phyloP scores from a whole-genome alignment of 2,329 filamentous ascomycete species.

The Ustilaginoidea virens region DNA sequence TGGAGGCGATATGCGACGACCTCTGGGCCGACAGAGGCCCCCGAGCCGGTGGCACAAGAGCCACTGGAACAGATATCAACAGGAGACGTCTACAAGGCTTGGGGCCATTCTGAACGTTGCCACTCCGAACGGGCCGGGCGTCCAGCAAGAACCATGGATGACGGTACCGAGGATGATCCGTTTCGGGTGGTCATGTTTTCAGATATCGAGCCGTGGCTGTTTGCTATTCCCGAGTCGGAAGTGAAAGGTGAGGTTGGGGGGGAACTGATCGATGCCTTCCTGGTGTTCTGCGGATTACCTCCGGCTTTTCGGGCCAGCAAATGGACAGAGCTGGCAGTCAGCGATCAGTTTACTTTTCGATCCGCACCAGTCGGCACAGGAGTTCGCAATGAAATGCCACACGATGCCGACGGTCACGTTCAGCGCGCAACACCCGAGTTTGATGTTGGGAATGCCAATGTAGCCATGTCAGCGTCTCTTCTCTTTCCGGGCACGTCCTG shows the following conservation, averaged over 20 bases:
- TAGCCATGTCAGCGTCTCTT: slow-evolving; percentile 29
- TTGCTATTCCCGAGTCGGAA: slow-evolving; percentile 27
- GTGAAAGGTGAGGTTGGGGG: slow-evolving; percentile 18
- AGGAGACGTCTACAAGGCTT: slow-evolving; percentile 32
- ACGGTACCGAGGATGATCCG: slow-evolving; percentile 62
- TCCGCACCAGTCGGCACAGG: neutral
- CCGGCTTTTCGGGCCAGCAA: slow-evolving; percentile 19
- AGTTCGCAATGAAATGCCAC: slow-evolving; percentile 1
- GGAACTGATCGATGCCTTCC: slow-evolving; percentile 52
- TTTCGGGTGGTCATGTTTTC: slow-evolving; percentile 68
- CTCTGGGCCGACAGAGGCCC: slow-evolving; percentile 21
- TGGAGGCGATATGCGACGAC: slow-evolving; percentile 44
- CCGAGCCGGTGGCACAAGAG: slow-evolving; percentile 16
- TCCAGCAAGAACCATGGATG: slow-evolving; percentile 62
- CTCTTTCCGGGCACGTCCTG: slow-evolving; percentile 32
- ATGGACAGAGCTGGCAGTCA: slow-evolving; percentile 15
- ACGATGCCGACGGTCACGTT: slow-evolving; percentile 4
- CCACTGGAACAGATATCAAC: slow-evolving; percentile 10
- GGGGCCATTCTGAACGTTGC: slow-evolving; percentile 38
- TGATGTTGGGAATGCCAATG: slow-evolving; percentile 11
- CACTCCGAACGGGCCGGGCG: slow-evolving; percentile 31
- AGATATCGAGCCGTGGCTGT: slow-evolving; percentile 53
- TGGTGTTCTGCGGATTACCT: slow-evolving; percentile 53
- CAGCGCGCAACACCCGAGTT: slow-evolving; percentile 15
- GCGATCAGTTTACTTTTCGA: slow-evolving; percentile 15